A percentile compares a stretch with the other conserved stretches of the same genome.
Conservation (phyloP, 495 filamentous ascomycete genomes). For the Ascobolus immersus region DNA sequence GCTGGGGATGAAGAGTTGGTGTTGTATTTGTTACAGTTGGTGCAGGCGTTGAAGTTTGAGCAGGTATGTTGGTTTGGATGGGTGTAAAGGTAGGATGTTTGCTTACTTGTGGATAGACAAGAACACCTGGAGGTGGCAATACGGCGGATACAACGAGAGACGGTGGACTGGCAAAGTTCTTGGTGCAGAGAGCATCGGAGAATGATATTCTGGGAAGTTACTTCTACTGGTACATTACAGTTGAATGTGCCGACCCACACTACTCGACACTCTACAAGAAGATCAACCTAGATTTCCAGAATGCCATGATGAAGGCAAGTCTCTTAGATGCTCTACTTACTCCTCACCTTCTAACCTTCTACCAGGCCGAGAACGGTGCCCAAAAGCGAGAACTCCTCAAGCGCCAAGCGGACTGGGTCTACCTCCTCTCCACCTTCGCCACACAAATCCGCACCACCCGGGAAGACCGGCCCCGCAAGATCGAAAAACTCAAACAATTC, state of each 20-base stretch:
- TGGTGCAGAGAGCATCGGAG: constrained; percentile 59
- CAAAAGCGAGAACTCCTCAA: constrained; percentile 50
- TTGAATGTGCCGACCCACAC: constrained; percentile 67
- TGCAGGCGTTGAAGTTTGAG: constrained; percentile 93
- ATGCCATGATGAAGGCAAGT: constrained; percentile 13
- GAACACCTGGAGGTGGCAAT: constrained; percentile 18
- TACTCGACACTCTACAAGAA: constrained; percentile 62
- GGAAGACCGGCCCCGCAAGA: constrained; percentile 50
- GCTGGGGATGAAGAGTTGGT: constrained; percentile 83
- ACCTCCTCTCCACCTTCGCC: constrained; percentile 66
- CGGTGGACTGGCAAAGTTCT: constrained; percentile 70
- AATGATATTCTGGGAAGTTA: constrained; percentile 84
- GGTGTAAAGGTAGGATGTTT: too few relatives aligned
- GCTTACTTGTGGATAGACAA: too few relatives aligned
- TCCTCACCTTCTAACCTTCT: neutral
- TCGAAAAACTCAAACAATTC: constrained; percentile 55
- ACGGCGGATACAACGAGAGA: constrained; percentile 37
- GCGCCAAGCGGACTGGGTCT: constrained; percentile 71
- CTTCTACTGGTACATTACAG: constrained; percentile 95
- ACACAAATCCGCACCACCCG: constrained; percentile 66
- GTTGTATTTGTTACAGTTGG: constrained; percentile 77
- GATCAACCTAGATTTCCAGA: constrained; percentile 89
- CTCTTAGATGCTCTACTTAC: constrained; percentile 7
- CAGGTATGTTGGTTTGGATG: too few relatives aligned
- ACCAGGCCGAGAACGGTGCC: constrained; percentile 30